phyloP scores from a whole-genome alignment of 108 stramenopile species.

The Cyclotella atomus region DNA sequence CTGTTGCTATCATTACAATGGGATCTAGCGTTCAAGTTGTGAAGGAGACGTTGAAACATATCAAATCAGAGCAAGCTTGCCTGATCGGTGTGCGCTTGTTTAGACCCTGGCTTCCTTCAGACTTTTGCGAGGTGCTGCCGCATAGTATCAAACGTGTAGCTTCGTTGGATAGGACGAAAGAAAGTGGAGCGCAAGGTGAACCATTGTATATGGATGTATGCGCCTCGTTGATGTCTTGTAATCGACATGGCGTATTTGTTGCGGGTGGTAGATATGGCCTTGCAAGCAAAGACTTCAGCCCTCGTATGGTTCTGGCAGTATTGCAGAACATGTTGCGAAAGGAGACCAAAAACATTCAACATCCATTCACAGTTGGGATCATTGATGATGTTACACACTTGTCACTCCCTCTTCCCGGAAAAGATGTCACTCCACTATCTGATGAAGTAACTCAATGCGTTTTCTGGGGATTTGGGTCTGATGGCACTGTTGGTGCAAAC shows the following conservation, averaged over 20 bases:
- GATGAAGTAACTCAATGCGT: slow-evolving; percentile 60
- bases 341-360: slow-evolving; percentile 46
- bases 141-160: slow-evolving; percentile 54
- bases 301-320: slow-evolving; percentile 62
- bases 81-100: slow-evolving; percentile 62
- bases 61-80: slow-evolving; percentile 58
- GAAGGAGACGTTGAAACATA: slow-evolving; percentile 52
- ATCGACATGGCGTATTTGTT: slow-evolving; percentile 46
- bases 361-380: slow-evolving; percentile 71
- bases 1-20: slow-evolving; percentile 66
- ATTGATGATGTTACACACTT: slow-evolving; percentile 69
- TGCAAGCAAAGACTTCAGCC: slow-evolving; percentile 67
- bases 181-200: slow-evolving; percentile 69
- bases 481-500: slow-evolving; percentile 70
- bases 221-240: slow-evolving; percentile 59
- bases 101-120: slow-evolving; percentile 58
- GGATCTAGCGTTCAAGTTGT: slow-evolving; percentile 64
- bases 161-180: slow-evolving; percentile 63
- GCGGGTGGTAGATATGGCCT: slow-evolving; percentile 69
- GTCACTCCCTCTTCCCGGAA: slow-evolving; percentile 56
- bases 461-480: slow-evolving; percentile 67
- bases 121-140: slow-evolving; percentile 47
- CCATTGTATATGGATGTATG: slow-evolving; percentile 75
- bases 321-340: slow-evolving; percentile 57
- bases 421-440: slow-evolving; percentile 45